Conservation (phyloP, 108 stramenopile genomes). For the Nannochloropsis gaditana region DNA sequence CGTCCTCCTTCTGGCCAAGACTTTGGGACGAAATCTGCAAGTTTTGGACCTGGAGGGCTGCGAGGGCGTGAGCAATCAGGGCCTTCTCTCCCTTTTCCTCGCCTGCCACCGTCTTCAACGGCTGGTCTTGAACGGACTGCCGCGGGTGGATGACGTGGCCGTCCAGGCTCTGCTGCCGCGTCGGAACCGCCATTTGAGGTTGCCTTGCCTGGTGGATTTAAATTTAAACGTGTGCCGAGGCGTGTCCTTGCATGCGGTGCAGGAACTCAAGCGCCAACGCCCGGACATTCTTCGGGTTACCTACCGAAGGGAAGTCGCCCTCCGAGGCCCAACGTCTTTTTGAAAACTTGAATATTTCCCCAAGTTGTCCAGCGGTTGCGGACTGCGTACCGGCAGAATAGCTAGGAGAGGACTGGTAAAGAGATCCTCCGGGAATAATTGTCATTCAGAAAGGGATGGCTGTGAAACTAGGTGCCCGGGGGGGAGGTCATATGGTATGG, state of each 20-base stretch:
- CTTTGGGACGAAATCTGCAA: neutral
- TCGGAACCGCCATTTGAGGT: neutral
- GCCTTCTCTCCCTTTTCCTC: neutral
- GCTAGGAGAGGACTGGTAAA: no score
- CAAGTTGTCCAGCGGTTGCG: no score
- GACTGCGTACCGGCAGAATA: no score
- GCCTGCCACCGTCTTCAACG: neutral
- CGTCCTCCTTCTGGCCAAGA: neutral
- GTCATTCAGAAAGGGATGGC: no score
- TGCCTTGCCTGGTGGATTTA: neutral
- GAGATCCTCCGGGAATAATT: no score
- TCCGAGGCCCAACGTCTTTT: neutral
- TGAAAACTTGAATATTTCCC: neutral
- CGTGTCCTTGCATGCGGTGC: neutral
- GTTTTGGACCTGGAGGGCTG: conserved; percentile 1
- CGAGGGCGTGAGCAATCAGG: neutral
- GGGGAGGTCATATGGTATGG: no score
- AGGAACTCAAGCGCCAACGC: neutral
- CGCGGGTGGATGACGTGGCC: neutral
- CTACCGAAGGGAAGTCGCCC: neutral
- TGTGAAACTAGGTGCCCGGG: no score
- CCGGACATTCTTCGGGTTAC: neutral
- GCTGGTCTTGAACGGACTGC: neutral
- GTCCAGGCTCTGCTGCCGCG: neutral
- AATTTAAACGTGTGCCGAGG: neutral